Evolutionary conservation across 2,329 filamentous ascomycete species (phyloP), one percentile per base, ranked within the genome.

Genomic region (Elsinoe ampelina): DNA sequence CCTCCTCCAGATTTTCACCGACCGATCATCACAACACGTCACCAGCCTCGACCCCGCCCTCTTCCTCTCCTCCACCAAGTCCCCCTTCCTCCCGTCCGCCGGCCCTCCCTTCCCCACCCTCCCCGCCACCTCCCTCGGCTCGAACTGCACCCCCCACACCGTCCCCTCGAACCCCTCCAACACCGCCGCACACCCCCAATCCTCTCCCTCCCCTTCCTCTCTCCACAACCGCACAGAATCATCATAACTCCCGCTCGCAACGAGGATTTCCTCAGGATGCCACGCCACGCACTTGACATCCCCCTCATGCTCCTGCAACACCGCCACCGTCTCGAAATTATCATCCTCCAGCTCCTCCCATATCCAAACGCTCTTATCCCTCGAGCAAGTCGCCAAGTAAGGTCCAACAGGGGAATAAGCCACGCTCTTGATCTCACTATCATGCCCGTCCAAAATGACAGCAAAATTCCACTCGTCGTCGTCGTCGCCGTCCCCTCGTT

Each of bases 321-420:
- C 92, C 0, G 92, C 93, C 13, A 97, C 84, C 1, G 93, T 97
- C 77, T 98, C 93, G 76, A 91, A 97, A 69, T 97, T 93, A 69
- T 95, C 92, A 57, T 95, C 91, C 13, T 85, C 87, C 55, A 96
- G 81, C 69, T 97, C 93, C 72, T 98, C 93, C 93, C 93, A 98
- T 64, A 98, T 89, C 93, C 93, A 98, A 15, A 97, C 89, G 13
- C 83, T 87, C 75, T 97, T 97, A 70, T 98, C 93, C 50, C 93
- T 81, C 55, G 84, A 87, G 71, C 91, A 96, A 0, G 91, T 96
- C 5, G 93, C 93, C 3, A 98, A 79, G 64, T 89, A 84, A 60
- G 86, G 82, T 0, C 87, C 87, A 0, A 81, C 82, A 0, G 87
- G 84, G 15, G 80, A 84, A 74, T 90, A 95, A 1, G 81, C 78